Conservation (phyloP, 2,329 filamentous ascomycete species). For the Trichoderma oligosporum region DNA sequence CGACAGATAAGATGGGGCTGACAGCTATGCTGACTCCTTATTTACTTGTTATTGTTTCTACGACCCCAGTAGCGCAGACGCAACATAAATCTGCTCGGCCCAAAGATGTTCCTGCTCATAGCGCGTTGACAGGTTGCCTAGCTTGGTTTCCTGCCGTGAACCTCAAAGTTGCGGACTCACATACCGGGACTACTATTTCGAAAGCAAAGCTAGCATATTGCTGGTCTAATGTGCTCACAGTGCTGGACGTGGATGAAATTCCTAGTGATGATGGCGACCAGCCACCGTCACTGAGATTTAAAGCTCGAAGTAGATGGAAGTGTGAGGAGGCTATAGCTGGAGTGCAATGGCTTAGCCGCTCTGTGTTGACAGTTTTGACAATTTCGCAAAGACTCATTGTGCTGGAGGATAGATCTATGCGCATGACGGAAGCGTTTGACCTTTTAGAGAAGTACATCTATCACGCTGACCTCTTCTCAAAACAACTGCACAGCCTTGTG, state of each 20-base stretch:
- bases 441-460: constrained; percentile 89
- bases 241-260: constrained; percentile 80
- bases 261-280: constrained; percentile 68
- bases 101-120: constrained; percentile 85
- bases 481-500: constrained; percentile 77
- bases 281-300: constrained; percentile 74
- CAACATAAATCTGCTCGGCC: constrained; percentile 91
- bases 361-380: constrained; percentile 85
- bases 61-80: constrained; percentile 91
- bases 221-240: constrained; percentile 96
- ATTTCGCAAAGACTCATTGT: constrained; percentile 92
- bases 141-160: constrained; percentile 98
- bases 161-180: constrained; percentile 70
- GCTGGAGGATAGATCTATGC: constrained; percentile 81
- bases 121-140: constrained; percentile 86
- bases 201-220: constrained; percentile 91
- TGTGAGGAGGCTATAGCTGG: constrained; percentile 94
- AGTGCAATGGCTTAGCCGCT: constrained; percentile 93
- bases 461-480: constrained; percentile 84
- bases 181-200: constrained; percentile 65
- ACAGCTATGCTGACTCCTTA: constrained; percentile 97
- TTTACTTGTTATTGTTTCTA: constrained; percentile 92
- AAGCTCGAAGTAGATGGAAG: constrained; percentile 81
- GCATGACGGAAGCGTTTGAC: constrained; percentile 92
- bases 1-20: constrained; percentile 81